These are phyloP conservation scores for Ensete glaucum DNA, from an alignment of 176 grass and related monocot species.

Conservation along the genomic window DNA sequence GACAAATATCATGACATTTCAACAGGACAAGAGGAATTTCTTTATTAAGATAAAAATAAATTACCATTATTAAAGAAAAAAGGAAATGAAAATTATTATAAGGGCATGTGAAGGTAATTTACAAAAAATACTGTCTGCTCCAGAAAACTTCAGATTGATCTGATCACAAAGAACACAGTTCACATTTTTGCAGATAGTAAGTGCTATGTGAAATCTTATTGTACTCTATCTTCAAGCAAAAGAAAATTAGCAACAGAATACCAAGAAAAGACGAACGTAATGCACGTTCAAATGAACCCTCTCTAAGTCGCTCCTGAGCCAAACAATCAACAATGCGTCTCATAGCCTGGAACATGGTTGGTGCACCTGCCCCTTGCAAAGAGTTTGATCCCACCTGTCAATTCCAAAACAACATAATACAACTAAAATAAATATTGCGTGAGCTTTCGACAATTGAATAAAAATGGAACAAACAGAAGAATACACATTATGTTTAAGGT, in stretches of 20 bases:
- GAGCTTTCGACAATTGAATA: not conserved
- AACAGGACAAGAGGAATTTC: not conserved
- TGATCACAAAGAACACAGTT: not conserved
- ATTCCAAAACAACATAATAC: not conserved
- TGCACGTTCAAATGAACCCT: constrained; percentile 78
- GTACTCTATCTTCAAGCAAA: not conserved
- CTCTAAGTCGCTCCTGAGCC: constrained; percentile 63
- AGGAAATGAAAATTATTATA: not conserved
- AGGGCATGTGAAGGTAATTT: not conserved
- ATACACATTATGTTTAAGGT: not conserved
- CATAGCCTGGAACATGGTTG: constrained; percentile 89
- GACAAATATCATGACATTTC: not conserved
- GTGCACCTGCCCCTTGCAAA: constrained; percentile 84
- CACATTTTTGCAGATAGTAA: not conserved
- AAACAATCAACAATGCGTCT: constrained; percentile 64
- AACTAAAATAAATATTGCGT: not conserved
- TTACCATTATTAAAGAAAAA: not conserved
- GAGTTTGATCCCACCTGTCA: constrained; percentile 84
- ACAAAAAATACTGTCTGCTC: not conserved
- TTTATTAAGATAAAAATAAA: not conserved
- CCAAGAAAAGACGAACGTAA: constrained; percentile 89
- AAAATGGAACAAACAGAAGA: constrained; percentile 6
- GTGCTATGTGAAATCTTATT: not conserved
- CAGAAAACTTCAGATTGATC: not conserved
- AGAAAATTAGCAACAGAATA: constrained; percentile 19